Conservation (phyloP, 495 filamentous ascomycete genomes). For the Aspergillus carlsbadensis region DNA sequence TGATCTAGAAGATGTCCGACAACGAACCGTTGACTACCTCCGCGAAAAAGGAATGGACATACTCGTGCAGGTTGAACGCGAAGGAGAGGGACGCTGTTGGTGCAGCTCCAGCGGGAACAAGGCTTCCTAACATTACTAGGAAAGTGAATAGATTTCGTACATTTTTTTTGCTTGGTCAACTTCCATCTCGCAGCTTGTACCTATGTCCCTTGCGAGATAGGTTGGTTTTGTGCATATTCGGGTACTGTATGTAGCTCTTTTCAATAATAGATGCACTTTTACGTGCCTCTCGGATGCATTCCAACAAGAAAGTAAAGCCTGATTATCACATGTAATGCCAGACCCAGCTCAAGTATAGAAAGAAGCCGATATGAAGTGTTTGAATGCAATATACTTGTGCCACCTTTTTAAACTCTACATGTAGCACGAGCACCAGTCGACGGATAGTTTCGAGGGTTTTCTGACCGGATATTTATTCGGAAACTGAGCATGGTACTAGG, state of each 20-base stretch:
- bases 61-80: slow-evolving; percentile 73
- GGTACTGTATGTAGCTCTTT: not conserved
- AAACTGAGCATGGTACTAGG: too few species aligned
- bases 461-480: too few species aligned
- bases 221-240: not conserved
- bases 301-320: too few species aligned
- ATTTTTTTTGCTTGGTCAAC: not conserved
- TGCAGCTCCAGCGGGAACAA: slow-evolving; percentile 57
- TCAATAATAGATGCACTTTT: not conserved
- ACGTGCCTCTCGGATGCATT: too few species aligned
- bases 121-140: slow-evolving; percentile 18
- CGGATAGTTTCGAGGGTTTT: too few species aligned
- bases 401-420: too few species aligned
- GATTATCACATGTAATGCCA: too few species aligned
- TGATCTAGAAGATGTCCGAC: slow-evolving; percentile 75
- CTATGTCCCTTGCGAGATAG: not conserved
- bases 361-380: too few species aligned
- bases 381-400: too few species aligned
- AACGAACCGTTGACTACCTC: slow-evolving; percentile 59
- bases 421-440: too few species aligned
- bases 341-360: too few species aligned
- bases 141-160: not conserved
- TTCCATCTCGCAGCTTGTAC: not conserved
- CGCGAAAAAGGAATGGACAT: slow-evolving; percentile 64
- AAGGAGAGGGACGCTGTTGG: slow-evolving; percentile 78